Percentiles rank a stretch among this genome's conserved stretches.
phyloP scores from a whole-genome alignment of 805 yeast species.

The Candida pseudofarinosa region DNA sequence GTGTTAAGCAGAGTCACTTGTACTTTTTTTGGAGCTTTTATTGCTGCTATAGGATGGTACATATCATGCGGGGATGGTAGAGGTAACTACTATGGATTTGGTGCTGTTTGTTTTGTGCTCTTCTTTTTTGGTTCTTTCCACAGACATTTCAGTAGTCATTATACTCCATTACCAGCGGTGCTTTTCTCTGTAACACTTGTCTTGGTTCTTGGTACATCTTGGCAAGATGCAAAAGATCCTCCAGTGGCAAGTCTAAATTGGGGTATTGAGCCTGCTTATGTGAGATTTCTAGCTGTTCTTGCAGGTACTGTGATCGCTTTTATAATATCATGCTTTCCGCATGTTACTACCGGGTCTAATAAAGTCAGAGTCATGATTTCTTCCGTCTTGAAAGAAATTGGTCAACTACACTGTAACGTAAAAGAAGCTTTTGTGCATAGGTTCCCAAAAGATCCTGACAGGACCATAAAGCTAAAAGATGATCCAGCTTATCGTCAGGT shows the following conservation, averaged over 20 bases:
- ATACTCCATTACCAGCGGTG: constrained; percentile 21
- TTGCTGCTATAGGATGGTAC: constrained; percentile 28
- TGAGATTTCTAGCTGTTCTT: constrained; percentile 23
- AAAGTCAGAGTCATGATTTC: constrained; percentile 22
- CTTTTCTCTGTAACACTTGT: constrained; percentile 23
- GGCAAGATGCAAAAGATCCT: constrained; percentile 20
- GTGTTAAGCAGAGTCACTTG: background rate
- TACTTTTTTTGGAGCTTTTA: constrained; percentile 2
- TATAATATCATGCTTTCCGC: constrained; percentile 27
- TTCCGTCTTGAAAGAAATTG: constrained; percentile 19
- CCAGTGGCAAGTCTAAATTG: constrained; percentile 19
- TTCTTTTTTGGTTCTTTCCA: constrained; percentile 19
- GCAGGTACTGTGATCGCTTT: constrained; percentile 29
- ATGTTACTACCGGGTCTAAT: constrained; percentile 23
- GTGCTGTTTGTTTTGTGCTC: constrained; percentile 24
- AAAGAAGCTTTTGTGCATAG: background rate
- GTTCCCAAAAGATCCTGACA: constrained; percentile 16
- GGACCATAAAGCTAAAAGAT: constrained; percentile 20
- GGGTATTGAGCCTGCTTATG: constrained; percentile 25
- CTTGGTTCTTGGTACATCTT: constrained; percentile 31
- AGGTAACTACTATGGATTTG: constrained; percentile 31
- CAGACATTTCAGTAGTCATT: constrained; percentile 29
- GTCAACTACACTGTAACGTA: constrained; percentile 22
- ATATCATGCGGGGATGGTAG: constrained; percentile 27
- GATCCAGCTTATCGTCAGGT: constrained; percentile 15